These are phyloP conservation scores for Apium graveolens DNA, from an alignment of 129 eudicot genomes.

Conservation along the genomic window DNA sequence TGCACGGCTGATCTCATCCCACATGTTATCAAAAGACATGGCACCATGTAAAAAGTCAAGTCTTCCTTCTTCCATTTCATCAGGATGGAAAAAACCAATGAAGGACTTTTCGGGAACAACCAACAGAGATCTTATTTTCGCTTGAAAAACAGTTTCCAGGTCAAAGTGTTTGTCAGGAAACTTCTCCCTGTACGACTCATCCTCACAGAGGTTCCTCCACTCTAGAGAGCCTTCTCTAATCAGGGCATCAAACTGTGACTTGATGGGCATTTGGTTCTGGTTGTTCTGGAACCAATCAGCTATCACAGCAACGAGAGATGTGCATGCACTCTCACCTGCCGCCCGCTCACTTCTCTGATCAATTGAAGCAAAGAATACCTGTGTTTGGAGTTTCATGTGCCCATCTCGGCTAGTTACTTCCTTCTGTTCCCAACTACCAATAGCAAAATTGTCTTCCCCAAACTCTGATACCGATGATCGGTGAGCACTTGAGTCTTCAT, in stretches of 20 bases:
- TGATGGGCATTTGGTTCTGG: constrained; percentile 59
- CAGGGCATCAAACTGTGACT: constrained; percentile 81
- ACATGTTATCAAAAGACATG: constrained; percentile 87
- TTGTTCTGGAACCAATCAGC: constrained; percentile 95
- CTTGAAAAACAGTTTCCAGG: constrained; percentile 77
- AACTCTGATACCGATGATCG: constrained; percentile 61
- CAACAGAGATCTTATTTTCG: constrained; percentile 54
- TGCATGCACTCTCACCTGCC: constrained; percentile 98
- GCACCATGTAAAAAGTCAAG: constrained; percentile 90
- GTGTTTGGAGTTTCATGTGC: constrained; percentile 54
- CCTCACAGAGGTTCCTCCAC: constrained; percentile 87
- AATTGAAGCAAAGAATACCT: constrained; percentile 92
- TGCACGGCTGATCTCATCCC: constrained; percentile 69
- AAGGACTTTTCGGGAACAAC: constrained; percentile 74
- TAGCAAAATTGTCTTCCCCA: constrained; percentile 87
- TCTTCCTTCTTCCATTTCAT: constrained; percentile 49
- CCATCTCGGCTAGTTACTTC: constrained; percentile 82
- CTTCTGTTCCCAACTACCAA: constrained; percentile 88
- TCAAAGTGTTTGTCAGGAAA: constrained; percentile 97
- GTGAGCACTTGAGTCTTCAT: constrained; percentile 50
- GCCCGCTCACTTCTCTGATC: constrained; percentile 91
- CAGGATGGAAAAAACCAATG: constrained; percentile 83
- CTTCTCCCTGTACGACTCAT: constrained; percentile 51
- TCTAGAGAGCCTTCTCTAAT: constrained; percentile 90
- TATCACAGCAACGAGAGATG: constrained; percentile 86